These are phyloP conservation scores for Penicillium steckii DNA, from an alignment of 495 filamentous ascomycete species.

Conservation along the genomic window DNA sequence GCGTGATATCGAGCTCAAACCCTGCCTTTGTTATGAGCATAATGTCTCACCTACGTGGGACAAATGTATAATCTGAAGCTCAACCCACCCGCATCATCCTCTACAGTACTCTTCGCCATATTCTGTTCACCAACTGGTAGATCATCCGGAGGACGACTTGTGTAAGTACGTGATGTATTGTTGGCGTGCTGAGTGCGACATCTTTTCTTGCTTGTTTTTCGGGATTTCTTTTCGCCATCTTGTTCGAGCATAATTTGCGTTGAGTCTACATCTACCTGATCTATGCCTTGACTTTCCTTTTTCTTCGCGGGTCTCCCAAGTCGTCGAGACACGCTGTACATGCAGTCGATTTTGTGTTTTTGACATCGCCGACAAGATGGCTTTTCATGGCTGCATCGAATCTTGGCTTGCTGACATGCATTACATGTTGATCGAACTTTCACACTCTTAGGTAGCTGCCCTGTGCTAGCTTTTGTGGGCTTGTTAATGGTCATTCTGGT, in stretches of 20 bases:
- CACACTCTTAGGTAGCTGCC: conserved; percentile 35
- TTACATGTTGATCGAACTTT: conserved; percentile 50
- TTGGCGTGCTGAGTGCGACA: not conserved
- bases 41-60: not conserved
- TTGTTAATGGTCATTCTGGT: conserved; percentile 15
- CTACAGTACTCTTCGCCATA: not conserved
- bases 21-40: conserved; percentile 1
- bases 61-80: not conserved
- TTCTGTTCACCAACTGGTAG: not conserved
- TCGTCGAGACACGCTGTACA: conserved; percentile 47
- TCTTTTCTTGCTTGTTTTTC: conserved; percentile 14
- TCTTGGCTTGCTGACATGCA: conserved; percentile 48
- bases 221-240: conserved; percentile 13
- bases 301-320: conserved; percentile 45
- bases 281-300: conserved; percentile 11
- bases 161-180: not conserved
- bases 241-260: conserved; percentile 2
- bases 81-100: not conserved
- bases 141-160: not conserved
- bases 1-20: conserved; percentile 24
- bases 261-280: not conserved
- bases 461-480: conserved; percentile 6
- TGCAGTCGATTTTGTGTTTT: conserved; percentile 41
- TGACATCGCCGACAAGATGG: conserved; percentile 44
- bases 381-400: conserved; percentile 50